These are phyloP conservation scores for Lactarius vividus DNA, from an alignment of 768 basidiomycete genomes.

Conservation along the genomic window DNA sequence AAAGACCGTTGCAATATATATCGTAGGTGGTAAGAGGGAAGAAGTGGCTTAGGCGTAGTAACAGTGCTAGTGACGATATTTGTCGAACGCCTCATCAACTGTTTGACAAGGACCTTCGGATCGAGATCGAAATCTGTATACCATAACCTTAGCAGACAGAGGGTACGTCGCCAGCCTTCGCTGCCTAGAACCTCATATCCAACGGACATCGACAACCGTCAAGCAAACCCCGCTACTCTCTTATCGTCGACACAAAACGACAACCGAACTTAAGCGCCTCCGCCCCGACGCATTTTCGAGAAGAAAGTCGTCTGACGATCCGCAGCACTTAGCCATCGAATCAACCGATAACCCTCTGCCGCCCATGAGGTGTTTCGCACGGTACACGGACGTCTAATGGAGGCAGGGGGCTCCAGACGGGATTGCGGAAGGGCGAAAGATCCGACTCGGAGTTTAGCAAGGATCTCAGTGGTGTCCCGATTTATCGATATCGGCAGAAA, in stretches of 20 bases:
- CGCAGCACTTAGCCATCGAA: slow-evolving; percentile 93
- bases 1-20: too few species aligned
- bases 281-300: slow-evolving; percentile 78
- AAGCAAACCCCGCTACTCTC: slow-evolving; percentile 75
- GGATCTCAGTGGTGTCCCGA: not conserved
- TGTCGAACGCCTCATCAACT: slow-evolving; percentile 91
- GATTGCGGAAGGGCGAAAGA: slow-evolving; percentile 81
- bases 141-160: slow-evolving; percentile 40
- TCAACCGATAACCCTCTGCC: slow-evolving; percentile 66
- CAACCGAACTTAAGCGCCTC: slow-evolving; percentile 32
- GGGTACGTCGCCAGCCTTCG: too few species aligned
- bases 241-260: slow-evolving; percentile 67
- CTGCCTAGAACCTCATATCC: too few species aligned
- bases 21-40: too few species aligned
- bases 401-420: slow-evolving; percentile 60
- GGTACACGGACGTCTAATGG: too few species aligned
- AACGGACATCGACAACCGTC: too few species aligned
- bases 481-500: not conserved
- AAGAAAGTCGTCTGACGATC: slow-evolving; percentile 99
- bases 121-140: slow-evolving; percentile 65
- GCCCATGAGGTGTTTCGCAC: slow-evolving; percentile 77
- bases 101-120: slow-evolving; percentile 88
- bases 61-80: slow-evolving; percentile 93
- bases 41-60: slow-evolving; percentile 51
- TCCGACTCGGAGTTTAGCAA: not conserved